Percentiles rank a stretch among this genome's conserved stretches.
phyloP scores from a whole-genome alignment of 2,329 filamentous ascomycete genomes.

The Fusarium anguioides region DNA sequence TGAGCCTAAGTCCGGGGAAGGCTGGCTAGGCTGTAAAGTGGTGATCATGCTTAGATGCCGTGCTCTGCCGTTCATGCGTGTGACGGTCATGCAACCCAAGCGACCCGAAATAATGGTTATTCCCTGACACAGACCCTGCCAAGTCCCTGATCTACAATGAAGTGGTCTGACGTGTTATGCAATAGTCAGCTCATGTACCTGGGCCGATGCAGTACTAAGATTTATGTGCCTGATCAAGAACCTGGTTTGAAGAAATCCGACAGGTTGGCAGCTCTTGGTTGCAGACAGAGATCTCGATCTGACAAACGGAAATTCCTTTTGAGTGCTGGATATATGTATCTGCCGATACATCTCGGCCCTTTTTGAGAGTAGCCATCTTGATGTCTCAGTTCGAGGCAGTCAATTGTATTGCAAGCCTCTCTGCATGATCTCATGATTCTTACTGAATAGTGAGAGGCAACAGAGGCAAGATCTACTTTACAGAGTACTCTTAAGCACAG shows the following conservation, averaged over 20 bases:
- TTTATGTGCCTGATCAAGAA: neutral
- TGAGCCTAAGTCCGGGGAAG: neutral
- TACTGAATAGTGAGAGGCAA: neutral
- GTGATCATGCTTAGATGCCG: neutral
- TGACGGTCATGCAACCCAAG: neutral
- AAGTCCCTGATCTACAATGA: neutral
- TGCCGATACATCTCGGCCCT: neutral
- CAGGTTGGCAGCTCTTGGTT: neutral
- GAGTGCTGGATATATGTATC: fast-evolving
- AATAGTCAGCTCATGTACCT: neutral
- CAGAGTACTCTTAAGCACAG: neutral
- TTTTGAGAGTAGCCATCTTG: neutral
- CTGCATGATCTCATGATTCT: neutral
- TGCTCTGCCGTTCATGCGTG: neutral
- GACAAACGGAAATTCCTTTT: neutral
- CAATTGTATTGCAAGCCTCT: neutral
- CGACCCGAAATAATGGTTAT: neutral
- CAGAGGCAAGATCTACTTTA: neutral
- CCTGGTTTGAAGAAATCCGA: neutral
- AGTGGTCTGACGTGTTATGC: too few relatives aligned
- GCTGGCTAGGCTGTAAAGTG: neutral
- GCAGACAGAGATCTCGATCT: neutral
- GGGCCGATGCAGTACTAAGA: neutral
- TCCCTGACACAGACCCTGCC: neutral
- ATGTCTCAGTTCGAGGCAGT: neutral